Evolutionary conservation across 2,329 filamentous ascomycete species (phyloP).

Genomic region (Whalleya microplaca): DNA sequence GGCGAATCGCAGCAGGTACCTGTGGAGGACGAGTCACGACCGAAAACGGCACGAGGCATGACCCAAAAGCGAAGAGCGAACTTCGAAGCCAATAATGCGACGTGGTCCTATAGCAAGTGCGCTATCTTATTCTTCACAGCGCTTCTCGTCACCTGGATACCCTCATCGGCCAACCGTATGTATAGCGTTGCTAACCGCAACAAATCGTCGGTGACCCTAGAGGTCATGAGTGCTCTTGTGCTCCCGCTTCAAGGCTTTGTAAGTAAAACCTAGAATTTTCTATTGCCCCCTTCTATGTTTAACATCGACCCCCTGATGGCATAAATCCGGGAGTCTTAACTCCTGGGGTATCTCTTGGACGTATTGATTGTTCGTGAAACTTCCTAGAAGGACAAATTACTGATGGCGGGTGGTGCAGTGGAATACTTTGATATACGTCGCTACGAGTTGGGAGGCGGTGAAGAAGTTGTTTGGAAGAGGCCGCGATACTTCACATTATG

Average conservation of each 20-base stretch:
- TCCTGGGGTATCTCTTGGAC: too few species aligned
- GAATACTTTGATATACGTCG: conserved; percentile 78
- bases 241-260: conserved; percentile 77
- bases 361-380: too few species aligned
- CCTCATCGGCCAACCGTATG: conserved; percentile 75
- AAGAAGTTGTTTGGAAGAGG: conserved; percentile 46
- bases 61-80: conserved; percentile 37
- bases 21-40: conserved; percentile 12
- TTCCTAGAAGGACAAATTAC: not conserved
- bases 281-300: not conserved
- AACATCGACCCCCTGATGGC: too few species aligned
- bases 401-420: conserved; percentile 45
- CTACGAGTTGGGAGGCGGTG: conserved; percentile 69
- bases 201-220: conserved; percentile 59
- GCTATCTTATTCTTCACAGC: conserved; percentile 73
- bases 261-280: not conserved
- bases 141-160: conserved; percentile 75
- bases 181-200: conserved; percentile 66
- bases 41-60: conserved; percentile 8
- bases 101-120: conserved; percentile 72
- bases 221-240: conserved; percentile 73
- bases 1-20: conserved; percentile 32
- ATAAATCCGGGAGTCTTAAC: too few species aligned
- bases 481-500: conserved; percentile 24
- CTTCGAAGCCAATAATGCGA: conserved; percentile 63